Evolutionary conservation across 1,284 basidiomycete species (phyloP).

Genomic region (Microstroma glucosiphilum): DNA sequence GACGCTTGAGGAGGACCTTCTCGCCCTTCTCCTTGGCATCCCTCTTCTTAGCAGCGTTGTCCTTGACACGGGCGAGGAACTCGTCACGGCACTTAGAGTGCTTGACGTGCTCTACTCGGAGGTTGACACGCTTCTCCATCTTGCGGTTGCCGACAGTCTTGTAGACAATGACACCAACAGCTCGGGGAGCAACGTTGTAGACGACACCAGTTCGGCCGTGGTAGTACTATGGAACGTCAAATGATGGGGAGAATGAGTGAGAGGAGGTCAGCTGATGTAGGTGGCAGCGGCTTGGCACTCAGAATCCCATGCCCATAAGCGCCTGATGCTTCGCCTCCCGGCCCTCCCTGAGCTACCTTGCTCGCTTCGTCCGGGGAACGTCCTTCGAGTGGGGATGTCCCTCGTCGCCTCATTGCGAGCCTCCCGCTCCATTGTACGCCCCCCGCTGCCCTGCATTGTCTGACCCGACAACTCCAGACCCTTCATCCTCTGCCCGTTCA

Average conservation of each 20-base stretch:
- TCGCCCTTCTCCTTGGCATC: conserved; percentile 75
- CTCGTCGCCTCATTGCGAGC: too few relatives aligned
- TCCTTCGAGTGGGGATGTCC: too few relatives aligned
- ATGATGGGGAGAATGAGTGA: too few relatives aligned
- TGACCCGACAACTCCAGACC: not conserved
- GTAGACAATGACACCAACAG: conserved; percentile 95
- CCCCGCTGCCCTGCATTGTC: too few relatives aligned
- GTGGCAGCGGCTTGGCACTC: too few relatives aligned
- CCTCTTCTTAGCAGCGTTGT: conserved; percentile 80
- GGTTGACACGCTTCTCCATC: conserved; percentile 98
- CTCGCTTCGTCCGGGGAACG: too few relatives aligned
- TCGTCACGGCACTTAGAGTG: conserved; percentile 99
- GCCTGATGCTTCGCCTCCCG: too few relatives aligned
- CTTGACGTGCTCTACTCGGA: conserved; percentile 93
- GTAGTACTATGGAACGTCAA: conserved; percentile 31
- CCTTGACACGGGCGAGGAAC: conserved; percentile 92
- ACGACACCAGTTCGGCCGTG: conserved; percentile 87
- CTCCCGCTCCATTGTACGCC: too few relatives aligned
- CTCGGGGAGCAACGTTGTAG: conserved; percentile 92
- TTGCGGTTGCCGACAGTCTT: conserved; percentile 99
- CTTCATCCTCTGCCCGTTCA: not conserved
- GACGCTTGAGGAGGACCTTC: conserved; percentile 79
- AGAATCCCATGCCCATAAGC: too few relatives aligned
- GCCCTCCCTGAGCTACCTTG: too few relatives aligned
- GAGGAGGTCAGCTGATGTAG: too few relatives aligned